Percentiles rank a stretch among this genome's conserved stretches.
These are phyloP conservation scores for Zymoseptoria crescenta DNA, from an alignment of 2,329 filamentous ascomycete species.

Conservation along the genomic window DNA sequence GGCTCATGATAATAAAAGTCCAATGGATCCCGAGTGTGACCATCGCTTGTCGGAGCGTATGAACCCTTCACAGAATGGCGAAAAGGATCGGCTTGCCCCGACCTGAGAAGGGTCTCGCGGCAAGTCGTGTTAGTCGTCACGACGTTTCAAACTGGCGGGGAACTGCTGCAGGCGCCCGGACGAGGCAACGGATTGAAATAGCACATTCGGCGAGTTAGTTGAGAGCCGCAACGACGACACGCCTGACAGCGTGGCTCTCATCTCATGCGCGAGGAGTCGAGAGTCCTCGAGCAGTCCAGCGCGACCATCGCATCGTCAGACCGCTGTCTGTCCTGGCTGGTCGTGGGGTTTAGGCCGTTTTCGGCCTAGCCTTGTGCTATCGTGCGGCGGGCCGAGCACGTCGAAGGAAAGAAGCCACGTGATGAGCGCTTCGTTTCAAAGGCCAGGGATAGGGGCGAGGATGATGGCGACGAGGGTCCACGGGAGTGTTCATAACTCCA, in stretches of 20 bases:
- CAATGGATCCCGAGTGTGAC: no score
- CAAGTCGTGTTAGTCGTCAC: background rate
- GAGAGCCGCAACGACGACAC: background rate
- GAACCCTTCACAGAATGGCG: background rate
- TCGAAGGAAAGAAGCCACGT: background rate
- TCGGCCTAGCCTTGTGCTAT: background rate
- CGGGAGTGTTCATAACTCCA: no score
- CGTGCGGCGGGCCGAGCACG: background rate
- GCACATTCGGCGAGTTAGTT: background rate
- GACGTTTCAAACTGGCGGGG: background rate
- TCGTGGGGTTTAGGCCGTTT: background rate
- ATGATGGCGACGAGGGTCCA: no score
- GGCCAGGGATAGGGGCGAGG: no score
- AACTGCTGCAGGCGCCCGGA: background rate
- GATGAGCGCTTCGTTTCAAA: background rate
- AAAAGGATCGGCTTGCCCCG: background rate
- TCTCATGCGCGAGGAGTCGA: background rate
- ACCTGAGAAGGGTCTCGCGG: background rate
- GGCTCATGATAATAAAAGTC: no score
- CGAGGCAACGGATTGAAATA: background rate
- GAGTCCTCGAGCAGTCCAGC: background rate
- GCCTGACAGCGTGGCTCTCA: background rate
- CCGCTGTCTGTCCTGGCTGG: background rate
- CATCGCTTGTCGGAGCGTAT: no score
- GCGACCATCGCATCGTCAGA: background rate